Conservation (phyloP, 2,329 filamentous ascomycete species). For the Xylariales sp. region DNA sequence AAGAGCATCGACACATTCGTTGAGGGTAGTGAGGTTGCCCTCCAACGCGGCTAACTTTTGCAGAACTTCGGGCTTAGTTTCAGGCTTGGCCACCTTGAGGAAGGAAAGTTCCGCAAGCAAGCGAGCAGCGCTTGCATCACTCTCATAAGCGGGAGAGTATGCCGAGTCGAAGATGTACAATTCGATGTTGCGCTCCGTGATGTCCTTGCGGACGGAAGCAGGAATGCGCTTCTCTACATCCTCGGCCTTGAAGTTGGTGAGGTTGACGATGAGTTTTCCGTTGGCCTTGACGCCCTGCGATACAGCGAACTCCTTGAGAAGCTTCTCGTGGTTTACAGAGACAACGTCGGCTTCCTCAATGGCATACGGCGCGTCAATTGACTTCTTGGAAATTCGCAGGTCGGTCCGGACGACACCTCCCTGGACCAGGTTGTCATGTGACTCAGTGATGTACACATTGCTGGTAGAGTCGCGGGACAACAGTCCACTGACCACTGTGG, state of each 20-base stretch:
- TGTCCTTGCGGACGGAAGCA: constrained; percentile 61
- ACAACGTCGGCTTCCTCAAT: constrained; percentile 74
- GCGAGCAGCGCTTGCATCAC: constrained; percentile 56
- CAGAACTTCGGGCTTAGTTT: constrained; percentile 56
- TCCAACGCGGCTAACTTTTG: constrained; percentile 62
- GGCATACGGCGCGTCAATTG: constrained; percentile 79
- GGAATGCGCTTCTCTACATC: constrained; percentile 86
- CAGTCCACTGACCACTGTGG: constrained; percentile 52
- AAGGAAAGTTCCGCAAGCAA: constrained; percentile 78
- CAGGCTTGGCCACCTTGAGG: constrained; percentile 68
- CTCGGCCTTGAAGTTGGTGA: constrained; percentile 78
- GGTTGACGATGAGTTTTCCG: constrained; percentile 70
- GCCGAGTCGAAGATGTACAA: constrained; percentile 74
- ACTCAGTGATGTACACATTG: constrained; percentile 59
- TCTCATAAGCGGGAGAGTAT: constrained; percentile 62
- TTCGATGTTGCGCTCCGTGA: constrained; percentile 65
- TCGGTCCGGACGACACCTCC: constrained; percentile 83
- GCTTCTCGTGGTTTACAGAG: constrained; percentile 73
- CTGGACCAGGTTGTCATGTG: constrained; percentile 60
- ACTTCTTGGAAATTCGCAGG: constrained; percentile 76
- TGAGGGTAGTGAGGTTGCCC: constrained; percentile 43
- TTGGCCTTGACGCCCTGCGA: constrained; percentile 64
- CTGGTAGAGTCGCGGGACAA: constrained; percentile 69
- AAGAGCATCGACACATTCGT: constrained; percentile 62
- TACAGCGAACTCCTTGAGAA: constrained; percentile 75